Base-by-base conservation (phyloP, 1,284 basidiomycete genomes). In the Irpex rosettiformis region DNA sequence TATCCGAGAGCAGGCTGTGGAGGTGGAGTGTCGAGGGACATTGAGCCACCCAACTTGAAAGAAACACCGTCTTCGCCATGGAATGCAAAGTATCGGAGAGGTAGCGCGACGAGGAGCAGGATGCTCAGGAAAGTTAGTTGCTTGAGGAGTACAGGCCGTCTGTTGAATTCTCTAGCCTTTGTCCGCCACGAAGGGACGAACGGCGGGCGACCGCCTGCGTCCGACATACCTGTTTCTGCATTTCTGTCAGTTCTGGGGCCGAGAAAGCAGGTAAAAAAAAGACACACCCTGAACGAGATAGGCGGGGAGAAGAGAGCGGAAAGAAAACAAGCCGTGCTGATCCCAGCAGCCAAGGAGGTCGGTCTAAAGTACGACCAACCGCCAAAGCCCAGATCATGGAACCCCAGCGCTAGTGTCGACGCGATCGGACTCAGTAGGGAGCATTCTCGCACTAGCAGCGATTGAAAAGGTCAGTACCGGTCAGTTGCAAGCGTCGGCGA, bases 131-230 rank as follows among this genome's bases (percentile, higher is more conserved):
- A 51, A 51, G 37, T 27, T 21, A 57, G 18, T 21, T 51, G 56
- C 33, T 52, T 52, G 30, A 57, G 30, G 13, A 57, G 29, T 11
- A 28, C 8, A 13, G 56, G 49, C n/a, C 56, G 29, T 8, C 56
- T 49, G 18, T 52, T 33, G 13, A 40, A 51, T 18, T 52, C 56
- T 22, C 28, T 25, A 0, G 56, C 56, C 3, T 22, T 25, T 10
- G 33, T 47, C 22, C 48, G 56, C 56, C 56, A 57, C 28, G 29
- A 42, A 10, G 56, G 13, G 11, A 55, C 28, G 22, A 51, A 51
- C 16, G 48, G 48, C 24, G 22, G 22, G 13, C 48, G 48, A 28
- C 11, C 48, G 5, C 28, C 48, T 10, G 13, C 25, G 48, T 29
- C 48, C 21, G 48, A 29, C 48, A 51, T 51, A 13, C 11, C 33